Conservation (phyloP, 495 filamentous ascomycete species). For the Aspergillus mulundensis region DNA sequence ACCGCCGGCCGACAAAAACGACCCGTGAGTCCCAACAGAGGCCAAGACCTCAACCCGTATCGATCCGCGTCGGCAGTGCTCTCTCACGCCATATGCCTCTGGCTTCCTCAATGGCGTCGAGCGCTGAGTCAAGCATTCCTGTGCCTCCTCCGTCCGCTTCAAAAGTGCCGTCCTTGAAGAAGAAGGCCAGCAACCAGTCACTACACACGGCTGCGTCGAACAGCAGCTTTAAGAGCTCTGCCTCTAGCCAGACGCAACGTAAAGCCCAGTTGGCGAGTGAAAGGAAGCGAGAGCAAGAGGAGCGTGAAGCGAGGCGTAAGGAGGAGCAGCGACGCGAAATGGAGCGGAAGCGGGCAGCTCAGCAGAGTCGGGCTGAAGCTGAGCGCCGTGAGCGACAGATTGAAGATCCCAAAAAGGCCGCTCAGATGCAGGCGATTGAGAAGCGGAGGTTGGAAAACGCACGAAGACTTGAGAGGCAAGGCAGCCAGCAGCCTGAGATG, state of each 20-base stretch:
- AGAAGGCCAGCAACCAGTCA: conserved; percentile 67
- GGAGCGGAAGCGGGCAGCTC: conserved; percentile 67
- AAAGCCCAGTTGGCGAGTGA: conserved; percentile 64
- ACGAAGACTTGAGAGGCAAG: conserved; percentile 53
- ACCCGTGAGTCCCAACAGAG: conserved; percentile 63
- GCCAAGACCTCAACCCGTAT: conserved; percentile 68
- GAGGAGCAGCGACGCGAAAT: conserved; percentile 72
- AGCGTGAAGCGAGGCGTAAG: conserved; percentile 71
- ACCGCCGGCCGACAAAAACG: conserved; percentile 66
- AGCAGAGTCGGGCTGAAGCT: conserved; percentile 47
- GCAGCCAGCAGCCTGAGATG: conserved; percentile 41
- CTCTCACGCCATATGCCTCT: conserved; percentile 65
- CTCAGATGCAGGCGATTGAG: conserved; percentile 64
- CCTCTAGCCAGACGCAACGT: conserved; percentile 52
- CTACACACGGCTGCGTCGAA: conserved; percentile 61
- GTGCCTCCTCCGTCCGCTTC: conserved; percentile 36
- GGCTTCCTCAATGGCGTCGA: conserved; percentile 55
- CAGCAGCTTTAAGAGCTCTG: conserved; percentile 65
- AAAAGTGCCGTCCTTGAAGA: conserved; percentile 47
- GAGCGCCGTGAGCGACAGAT: conserved; percentile 44
- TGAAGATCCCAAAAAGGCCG: conserved; percentile 63
- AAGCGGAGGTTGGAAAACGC: conserved; percentile 63
- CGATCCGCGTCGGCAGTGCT: conserved; percentile 71
- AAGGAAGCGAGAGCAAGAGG: conserved; percentile 72
- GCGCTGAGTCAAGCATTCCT: conserved; percentile 52